Percentiles rank a stretch among this genome's conserved stretches.
phyloP scores from a whole-genome alignment of 148 eudicot genomes.

The Talinum fruticosum region DNA sequence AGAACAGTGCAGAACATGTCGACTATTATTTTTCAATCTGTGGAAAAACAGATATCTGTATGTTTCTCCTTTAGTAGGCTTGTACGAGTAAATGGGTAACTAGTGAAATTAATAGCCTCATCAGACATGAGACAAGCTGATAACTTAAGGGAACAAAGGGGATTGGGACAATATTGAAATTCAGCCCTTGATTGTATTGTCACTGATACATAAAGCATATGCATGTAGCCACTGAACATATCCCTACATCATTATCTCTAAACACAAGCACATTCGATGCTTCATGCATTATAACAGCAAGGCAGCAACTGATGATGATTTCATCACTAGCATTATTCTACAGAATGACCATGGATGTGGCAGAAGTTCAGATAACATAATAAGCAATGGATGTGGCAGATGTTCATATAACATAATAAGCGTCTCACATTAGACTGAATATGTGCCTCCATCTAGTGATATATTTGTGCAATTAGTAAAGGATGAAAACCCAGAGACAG shows the following conservation, averaged over 20 bases:
- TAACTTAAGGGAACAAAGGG: neutral
- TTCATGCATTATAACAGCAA: neutral
- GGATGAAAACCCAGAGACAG: neutral
- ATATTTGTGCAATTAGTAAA: neutral
- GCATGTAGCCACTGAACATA: neutral
- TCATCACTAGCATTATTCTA: conserved; percentile 1
- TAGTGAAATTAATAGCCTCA: neutral
- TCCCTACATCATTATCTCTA: neutral
- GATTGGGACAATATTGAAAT: too few relatives aligned
- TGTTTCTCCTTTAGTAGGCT: neutral
- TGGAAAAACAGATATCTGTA: too few relatives aligned
- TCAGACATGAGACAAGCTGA: neutral
- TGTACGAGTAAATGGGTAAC: neutral
- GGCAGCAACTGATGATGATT: neutral
- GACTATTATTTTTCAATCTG: neutral
- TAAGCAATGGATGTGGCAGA: neutral
- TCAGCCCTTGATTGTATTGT: neutral
- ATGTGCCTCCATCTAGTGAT: neutral
- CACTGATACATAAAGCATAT: neutral
- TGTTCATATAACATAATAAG: neutral
- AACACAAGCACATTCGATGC: neutral
- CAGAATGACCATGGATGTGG: neutral
- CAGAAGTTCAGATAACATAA: neutral
- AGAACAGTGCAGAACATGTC: neutral
- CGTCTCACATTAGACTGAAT: neutral